Base-by-base conservation (phyloP, 345 rosid species). In the Psidium friedrichsthalianum region DNA sequence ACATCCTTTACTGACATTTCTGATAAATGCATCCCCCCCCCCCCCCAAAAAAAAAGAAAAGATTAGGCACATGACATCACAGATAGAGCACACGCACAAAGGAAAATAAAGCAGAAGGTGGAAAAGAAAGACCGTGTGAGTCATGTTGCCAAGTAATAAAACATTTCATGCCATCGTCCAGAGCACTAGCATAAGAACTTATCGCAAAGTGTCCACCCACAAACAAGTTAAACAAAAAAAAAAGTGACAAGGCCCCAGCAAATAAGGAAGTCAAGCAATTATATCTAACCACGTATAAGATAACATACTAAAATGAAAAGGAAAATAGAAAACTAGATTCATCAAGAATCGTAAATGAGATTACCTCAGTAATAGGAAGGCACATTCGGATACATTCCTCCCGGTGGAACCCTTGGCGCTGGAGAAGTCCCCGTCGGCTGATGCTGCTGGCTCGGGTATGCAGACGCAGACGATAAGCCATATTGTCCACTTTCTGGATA, bases 291-390 rank as follows among this genome's bases (percentile, higher is more conserved):
- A 82, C n/a, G 84, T 16, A 52, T 52, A 52, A 27, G 44, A 82
- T 82, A 20, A 53, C 84, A 82, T 29, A 78, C 20, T 24, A 18
- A 69, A 15, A 51, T 80, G 82, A 40, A 15, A 84, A 44, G 29
- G 42, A 84, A 61, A 84, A n/a, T 27, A 51, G 29, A 27, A 12
- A 29, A 27, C 40, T 42, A 59, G 11, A 47, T 10, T 15, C 42
- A 25, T 44, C 44, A 5, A 59, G 13, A 20, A 22, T 40, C 83
- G 20, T 55, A 18, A 44, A 86, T 83, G 82, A 86, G 56, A 89
- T 83, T 85, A 88, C 93, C 98, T 94, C 93, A 95, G 90, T 89
- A 92, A 87, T 94, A 92, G 53, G 95, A 91, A 20, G 95, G 96
- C 82, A 83, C 88, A 88, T 89, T 94, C 3, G 93, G 94, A 83